Evolutionary conservation across 257 asterid species (phyloP).

Genomic region (Pogostemon cablin): DNA sequence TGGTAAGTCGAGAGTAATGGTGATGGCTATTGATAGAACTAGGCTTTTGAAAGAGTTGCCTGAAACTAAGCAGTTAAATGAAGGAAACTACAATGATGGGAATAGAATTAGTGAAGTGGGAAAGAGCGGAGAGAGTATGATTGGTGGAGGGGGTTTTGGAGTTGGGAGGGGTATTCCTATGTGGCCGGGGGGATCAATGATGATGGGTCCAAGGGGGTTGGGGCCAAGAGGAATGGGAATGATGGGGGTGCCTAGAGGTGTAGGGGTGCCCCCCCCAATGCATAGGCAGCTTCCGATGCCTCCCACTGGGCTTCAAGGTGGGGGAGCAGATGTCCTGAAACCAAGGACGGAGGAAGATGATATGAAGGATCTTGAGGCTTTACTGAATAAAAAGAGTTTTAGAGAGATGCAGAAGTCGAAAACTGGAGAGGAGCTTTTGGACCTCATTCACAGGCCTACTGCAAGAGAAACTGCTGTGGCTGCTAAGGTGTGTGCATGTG

Average conservation of each 20-base stretch:
- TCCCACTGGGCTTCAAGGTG: slow-evolving; percentile 44
- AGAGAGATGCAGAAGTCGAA: slow-evolving; percentile 88
- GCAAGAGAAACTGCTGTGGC: slow-evolving; percentile 93
- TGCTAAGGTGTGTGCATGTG: slow-evolving; percentile 62
- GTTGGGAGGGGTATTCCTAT: slow-evolving; percentile 53
- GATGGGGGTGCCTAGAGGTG: slow-evolving; percentile 89
- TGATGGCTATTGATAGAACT: slow-evolving; percentile 82
- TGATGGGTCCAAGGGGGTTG: slow-evolving; percentile 68
- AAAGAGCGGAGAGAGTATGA: slow-evolving; percentile 41
- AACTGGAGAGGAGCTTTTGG: slow-evolving; percentile 94
- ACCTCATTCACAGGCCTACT: slow-evolving; percentile 93
- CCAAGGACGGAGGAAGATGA: slow-evolving; percentile 97
- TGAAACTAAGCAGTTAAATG: slow-evolving; percentile 64
- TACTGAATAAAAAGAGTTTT: slow-evolving; percentile 86
- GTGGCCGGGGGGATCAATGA: slow-evolving; percentile 66
- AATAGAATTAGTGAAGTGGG: slow-evolving; percentile 42
- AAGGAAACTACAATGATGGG: slow-evolving; percentile 45
- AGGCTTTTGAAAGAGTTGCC: slow-evolving; percentile 81
- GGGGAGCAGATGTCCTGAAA: slow-evolving; percentile 56
- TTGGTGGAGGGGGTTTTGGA: slow-evolving; percentile 50
- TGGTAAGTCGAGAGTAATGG: slow-evolving; percentile 83
- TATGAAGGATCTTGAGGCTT: slow-evolving; percentile 87
- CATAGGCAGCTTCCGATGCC: slow-evolving; percentile 64
- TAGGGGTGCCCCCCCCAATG: slow-evolving; percentile 93
- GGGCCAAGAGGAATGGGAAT: slow-evolving; percentile 83